Conservation (phyloP, 2,329 filamentous ascomycete species). For the Colletotrichum cereale region DNA sequence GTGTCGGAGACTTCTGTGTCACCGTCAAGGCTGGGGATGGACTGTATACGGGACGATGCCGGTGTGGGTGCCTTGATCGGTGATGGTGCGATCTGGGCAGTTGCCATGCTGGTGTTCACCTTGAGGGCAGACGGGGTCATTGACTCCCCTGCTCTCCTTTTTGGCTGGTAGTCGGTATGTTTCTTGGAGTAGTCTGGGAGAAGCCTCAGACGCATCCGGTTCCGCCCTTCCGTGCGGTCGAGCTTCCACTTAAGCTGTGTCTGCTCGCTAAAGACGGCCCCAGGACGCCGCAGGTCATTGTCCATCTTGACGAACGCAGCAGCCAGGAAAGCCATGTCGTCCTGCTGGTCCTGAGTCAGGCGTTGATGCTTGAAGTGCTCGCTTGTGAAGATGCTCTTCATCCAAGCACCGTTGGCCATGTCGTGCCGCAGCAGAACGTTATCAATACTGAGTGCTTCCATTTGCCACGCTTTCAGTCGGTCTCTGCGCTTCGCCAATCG, state of each 20-base stretch:
- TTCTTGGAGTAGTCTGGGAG: slow-evolving; percentile 80
- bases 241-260: slow-evolving; percentile 84
- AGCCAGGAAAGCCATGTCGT: slow-evolving; percentile 83
- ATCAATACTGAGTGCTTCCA: slow-evolving; percentile 75
- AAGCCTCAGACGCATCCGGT: slow-evolving; percentile 91
- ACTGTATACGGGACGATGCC: slow-evolving; percentile 40
- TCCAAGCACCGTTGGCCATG: slow-evolving; percentile 88
- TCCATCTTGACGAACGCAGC: slow-evolving; percentile 84
- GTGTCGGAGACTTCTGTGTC: slow-evolving; percentile 32
- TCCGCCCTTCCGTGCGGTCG: slow-evolving; percentile 94
- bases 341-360: slow-evolving; percentile 90
- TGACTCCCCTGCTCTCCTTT: slow-evolving; percentile 66
- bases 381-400: slow-evolving; percentile 93
- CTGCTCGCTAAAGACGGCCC: slow-evolving; percentile 80
- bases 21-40: slow-evolving; percentile 40
- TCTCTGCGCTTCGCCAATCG: slow-evolving; percentile 84
- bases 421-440: slow-evolving; percentile 85
- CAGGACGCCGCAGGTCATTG: slow-evolving; percentile 80
- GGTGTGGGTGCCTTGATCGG: slow-evolving; percentile 45
- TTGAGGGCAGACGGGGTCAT: slow-evolving; percentile 38
- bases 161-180: slow-evolving; percentile 85
- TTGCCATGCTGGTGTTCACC: slow-evolving; percentile 41
- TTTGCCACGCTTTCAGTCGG: slow-evolving; percentile 83
- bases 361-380: slow-evolving; percentile 94
- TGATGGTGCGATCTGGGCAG: slow-evolving; percentile 30